phyloP scores from a whole-genome alignment of 352 stramenopile genomes.

The Pythium dissimile region DNA sequence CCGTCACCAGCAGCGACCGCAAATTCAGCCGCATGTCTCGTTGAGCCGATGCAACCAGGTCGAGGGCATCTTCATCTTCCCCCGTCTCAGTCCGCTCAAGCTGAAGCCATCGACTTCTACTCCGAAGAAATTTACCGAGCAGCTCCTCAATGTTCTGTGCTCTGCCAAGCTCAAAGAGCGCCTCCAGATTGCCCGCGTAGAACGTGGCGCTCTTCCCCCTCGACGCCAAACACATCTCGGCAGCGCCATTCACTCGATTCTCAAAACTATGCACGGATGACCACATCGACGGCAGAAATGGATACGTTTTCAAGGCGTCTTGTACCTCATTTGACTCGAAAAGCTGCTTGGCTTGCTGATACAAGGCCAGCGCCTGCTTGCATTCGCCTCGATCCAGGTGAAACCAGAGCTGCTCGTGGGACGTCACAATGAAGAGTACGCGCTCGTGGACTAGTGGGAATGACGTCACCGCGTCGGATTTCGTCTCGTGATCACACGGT shows the following conservation, averaged over 20 bases:
- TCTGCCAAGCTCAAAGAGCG: slow-evolving; percentile 36
- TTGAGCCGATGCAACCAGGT: slow-evolving; percentile 21
- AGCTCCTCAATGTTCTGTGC: slow-evolving; percentile 30
- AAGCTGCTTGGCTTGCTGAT: slow-evolving; percentile 33
- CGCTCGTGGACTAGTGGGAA: slow-evolving; percentile 23
- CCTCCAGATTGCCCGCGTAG: slow-evolving; percentile 63
- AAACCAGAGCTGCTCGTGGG: slow-evolving; percentile 69
- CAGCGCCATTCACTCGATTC: slow-evolving; percentile 48
- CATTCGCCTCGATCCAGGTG: slow-evolving; percentile 59
- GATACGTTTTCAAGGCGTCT: slow-evolving; percentile 28
- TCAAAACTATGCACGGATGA: slow-evolving; percentile 64
- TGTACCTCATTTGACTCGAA: slow-evolving; percentile 23
- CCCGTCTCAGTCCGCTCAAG: not conserved
- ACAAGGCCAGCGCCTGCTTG: slow-evolving; percentile 45
- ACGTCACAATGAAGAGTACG: slow-evolving; percentile 51
- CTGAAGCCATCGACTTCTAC: slow-evolving; percentile 53
- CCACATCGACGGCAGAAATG: slow-evolving; percentile 68
- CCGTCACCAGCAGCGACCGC: slow-evolving; percentile 50
- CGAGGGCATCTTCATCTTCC: slow-evolving; percentile 6
- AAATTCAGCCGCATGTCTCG: slow-evolving; percentile 50
- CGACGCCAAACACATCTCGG: slow-evolving; percentile 45
- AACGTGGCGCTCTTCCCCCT: slow-evolving; percentile 52
- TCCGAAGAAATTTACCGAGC: slow-evolving; percentile 42
- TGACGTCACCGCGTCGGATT: not conserved
- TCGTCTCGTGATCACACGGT: not conserved